These are phyloP conservation scores for Candida railenensis DNA, from an alignment of 805 yeast genomes.

Conservation along the genomic window DNA sequence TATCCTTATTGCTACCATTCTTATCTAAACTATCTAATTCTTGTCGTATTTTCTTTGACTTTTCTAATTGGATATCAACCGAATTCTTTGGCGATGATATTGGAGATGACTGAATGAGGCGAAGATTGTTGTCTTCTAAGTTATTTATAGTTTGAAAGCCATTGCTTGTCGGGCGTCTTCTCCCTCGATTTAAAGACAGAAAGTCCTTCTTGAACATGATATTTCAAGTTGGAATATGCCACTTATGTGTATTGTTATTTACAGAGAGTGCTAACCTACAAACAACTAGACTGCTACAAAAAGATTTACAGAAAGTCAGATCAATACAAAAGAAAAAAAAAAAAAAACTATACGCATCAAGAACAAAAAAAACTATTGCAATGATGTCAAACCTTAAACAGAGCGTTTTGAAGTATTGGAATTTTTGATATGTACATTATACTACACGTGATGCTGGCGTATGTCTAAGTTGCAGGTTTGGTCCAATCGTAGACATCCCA, in stretches of 20 bases:
- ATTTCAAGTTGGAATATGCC: neutral
- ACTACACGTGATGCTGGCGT: neutral
- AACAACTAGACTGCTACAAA: too few species aligned
- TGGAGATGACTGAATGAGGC: neutral
- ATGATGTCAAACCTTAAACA: too few species aligned
- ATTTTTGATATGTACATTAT: too few species aligned
- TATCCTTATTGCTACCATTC: neutral
- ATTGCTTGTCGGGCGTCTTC: conserved; percentile 3
- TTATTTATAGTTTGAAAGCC: conserved; percentile 6
- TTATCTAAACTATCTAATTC: conserved; percentile 1
- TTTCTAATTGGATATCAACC: neutral
- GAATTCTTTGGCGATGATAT: neutral
- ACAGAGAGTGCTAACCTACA: too few species aligned
- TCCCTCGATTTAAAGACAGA: conserved; percentile 6
- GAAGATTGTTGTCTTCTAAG: neutral
- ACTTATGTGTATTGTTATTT: too few species aligned
- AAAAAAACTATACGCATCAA: too few species aligned
- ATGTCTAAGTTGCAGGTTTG: neutral
- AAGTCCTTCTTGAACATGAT: conserved; percentile 8
- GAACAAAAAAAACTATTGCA: too few species aligned
- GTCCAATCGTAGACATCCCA: conserved; percentile 5
- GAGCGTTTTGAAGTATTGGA: too few species aligned
- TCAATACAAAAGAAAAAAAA: too few species aligned
- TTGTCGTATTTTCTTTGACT: neutral
- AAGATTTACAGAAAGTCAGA: too few species aligned